A percentile compares a stretch with the other conserved stretches of the same genome.
phyloP scores from a whole-genome alignment of 2,329 filamentous ascomycete species.

The Fusarium miscanthi region DNA sequence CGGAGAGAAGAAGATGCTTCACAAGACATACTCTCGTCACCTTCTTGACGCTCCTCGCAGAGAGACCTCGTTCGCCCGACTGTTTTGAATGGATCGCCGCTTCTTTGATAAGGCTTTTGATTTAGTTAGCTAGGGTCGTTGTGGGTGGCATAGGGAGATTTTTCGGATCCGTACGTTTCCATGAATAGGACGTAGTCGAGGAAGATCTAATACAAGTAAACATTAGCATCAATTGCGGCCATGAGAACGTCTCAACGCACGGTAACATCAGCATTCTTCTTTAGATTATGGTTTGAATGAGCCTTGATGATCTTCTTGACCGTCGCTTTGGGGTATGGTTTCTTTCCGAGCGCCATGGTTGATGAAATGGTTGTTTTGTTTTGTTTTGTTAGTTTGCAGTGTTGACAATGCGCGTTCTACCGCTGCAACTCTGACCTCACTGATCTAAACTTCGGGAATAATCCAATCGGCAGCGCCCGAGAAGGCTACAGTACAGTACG shows the following conservation, averaged over 20 bases:
- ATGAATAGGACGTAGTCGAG: constrained; percentile 88
- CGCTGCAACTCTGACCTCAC: constrained; percentile 40
- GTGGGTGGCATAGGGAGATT: neutral
- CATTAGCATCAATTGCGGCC: constrained; percentile 41
- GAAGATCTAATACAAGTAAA: constrained; percentile 72
- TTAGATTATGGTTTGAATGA: constrained; percentile 81
- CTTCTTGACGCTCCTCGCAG: constrained; percentile 80
- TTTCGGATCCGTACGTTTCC: constrained; percentile 61
- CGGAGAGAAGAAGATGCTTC: neutral
- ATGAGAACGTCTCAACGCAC: constrained; percentile 58
- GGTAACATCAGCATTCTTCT: constrained; percentile 87
- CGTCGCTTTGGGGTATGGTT: constrained; percentile 84
- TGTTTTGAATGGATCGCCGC: constrained; percentile 80
- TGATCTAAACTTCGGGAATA: constrained; percentile 2
- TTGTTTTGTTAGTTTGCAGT: constrained; percentile 26
- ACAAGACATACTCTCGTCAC: constrained; percentile 73
- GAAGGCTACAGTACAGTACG: constrained; percentile 19
- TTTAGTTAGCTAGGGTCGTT: neutral
- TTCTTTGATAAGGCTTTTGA: constrained; percentile 78
- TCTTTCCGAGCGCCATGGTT: constrained; percentile 64
- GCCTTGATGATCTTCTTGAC: constrained; percentile 92
- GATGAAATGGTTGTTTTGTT: constrained; percentile 3
- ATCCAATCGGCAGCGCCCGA: constrained; percentile 43
- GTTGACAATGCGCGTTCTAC: constrained; percentile 42
- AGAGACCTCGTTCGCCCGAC: constrained; percentile 77